These are phyloP conservation scores for Eimeria tenella DNA, from an alignment of 169 alveolate genomes.

Conservation along the genomic window DNA sequence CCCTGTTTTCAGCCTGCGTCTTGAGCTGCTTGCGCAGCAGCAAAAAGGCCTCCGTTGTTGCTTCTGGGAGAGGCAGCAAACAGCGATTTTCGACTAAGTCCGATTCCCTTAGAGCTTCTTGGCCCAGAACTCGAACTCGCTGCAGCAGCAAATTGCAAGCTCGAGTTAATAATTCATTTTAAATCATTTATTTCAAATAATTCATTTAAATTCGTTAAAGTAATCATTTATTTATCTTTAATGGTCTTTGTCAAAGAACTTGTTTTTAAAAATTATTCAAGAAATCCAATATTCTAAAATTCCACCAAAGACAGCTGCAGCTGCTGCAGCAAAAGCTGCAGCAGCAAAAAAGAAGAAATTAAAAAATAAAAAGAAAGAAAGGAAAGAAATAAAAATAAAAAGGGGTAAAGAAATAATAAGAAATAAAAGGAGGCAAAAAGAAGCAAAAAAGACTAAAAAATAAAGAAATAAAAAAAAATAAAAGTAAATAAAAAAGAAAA, in stretches of 20 bases:
- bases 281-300: no score
- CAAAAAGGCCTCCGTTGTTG: conserved; percentile 21
- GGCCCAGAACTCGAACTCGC: conserved; percentile 64
- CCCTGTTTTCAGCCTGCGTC: conserved; percentile 40
- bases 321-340: neutral
- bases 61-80: conserved; percentile 71
- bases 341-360: no score
- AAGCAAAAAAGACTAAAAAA: neutral
- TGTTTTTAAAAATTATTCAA: no score
- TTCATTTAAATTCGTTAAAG: no score
- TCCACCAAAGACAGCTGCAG: neutral
- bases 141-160: neutral
- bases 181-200: no score
- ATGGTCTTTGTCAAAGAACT: no score
- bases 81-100: conserved; percentile 26
- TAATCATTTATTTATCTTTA: no score
- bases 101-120: conserved; percentile 46
- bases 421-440: neutral
- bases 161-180: no score
- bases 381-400: neutral
- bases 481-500: neutral
- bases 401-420: neutral
- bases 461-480: neutral
- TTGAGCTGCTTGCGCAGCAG: neutral
- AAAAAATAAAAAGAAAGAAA: neutral